Conservation (phyloP, 139 green algal genomes). For the Nannochloris sp. region DNA sequence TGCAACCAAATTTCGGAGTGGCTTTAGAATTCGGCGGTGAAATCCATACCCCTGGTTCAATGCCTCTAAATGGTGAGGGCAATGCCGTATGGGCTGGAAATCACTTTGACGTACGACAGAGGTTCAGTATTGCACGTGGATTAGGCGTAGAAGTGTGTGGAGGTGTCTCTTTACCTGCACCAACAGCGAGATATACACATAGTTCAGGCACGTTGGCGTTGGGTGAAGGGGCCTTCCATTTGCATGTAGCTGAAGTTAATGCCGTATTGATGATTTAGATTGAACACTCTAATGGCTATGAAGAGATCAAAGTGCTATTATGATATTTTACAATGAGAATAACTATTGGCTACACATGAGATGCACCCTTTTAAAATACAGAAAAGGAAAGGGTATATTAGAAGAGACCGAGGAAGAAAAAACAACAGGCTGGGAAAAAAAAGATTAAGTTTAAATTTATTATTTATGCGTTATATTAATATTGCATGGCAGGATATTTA, state of each 20-base stretch:
- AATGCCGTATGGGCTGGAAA: constrained; percentile 13
- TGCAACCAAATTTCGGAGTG: constrained; percentile 11
- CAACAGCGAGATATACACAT: constrained; percentile 19
- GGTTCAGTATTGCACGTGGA: constrained; percentile 18
- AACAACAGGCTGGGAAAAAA: background rate
- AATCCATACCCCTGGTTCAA: background rate
- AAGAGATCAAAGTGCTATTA: no score
- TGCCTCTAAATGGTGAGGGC: background rate
- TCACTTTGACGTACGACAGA: constrained; percentile 23
- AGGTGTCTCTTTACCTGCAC: constrained; percentile 23
- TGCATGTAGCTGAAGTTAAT: constrained; percentile 44
- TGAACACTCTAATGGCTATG: no score
- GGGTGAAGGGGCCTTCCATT: constrained; percentile 33
- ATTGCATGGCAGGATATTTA: no score
- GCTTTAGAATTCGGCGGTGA: constrained; percentile 9
- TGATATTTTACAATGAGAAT: no score
- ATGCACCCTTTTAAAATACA: no score
- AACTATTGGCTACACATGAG: no score
- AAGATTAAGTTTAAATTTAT: background rate
- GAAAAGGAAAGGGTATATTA: no score
- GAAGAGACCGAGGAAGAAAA: background rate
- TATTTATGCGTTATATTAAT: no score
- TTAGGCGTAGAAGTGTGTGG: constrained; percentile 32
- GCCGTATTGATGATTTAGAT: constrained; percentile 41
- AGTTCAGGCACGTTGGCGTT: constrained; percentile 7